Evolutionary conservation across 768 basidiomycete genomes (phyloP).

Genomic region (Pilatotrama ljubarskyi): DNA sequence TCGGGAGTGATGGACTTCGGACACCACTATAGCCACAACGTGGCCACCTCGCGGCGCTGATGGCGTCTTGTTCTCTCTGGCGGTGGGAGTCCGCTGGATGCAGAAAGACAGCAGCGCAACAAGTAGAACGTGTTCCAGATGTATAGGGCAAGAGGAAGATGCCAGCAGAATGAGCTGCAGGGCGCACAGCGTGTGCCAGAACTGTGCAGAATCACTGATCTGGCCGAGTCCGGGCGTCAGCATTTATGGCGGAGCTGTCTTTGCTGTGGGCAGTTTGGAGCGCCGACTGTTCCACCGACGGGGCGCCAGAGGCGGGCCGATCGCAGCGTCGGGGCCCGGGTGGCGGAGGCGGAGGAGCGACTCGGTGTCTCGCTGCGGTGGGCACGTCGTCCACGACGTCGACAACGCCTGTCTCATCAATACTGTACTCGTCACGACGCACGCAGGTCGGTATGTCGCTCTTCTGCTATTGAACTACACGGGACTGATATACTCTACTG

Average conservation of each 20-base stretch:
- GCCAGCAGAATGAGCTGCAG: background rate
- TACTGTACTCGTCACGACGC: background rate
- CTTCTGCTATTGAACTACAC: background rate
- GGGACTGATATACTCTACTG: background rate
- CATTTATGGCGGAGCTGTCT: background rate
- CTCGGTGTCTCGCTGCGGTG: background rate
- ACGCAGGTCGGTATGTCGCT: background rate
- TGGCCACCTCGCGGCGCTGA: background rate
- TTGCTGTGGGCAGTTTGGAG: background rate
- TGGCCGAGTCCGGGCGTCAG: conserved; percentile 1
- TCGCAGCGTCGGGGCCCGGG: background rate
- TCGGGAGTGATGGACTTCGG: conserved; percentile 27
- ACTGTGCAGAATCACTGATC: conserved; percentile 18
- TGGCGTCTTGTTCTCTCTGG: background rate
- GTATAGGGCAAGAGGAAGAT: background rate
- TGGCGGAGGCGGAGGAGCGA: background rate
- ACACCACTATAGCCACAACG: conserved; percentile 21
- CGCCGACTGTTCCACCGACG: background rate
- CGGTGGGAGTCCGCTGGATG: background rate
- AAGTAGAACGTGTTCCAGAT: background rate
- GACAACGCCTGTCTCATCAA: background rate
- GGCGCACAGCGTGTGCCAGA: background rate
- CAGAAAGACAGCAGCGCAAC: background rate
- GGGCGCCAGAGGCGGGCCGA: background rate
- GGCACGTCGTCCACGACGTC: background rate